Evolutionary conservation across 768 basidiomycete genomes (phyloP), one percentile per base, ranked within the genome.

Genomic region (Cyclocybe aegerita): DNA sequence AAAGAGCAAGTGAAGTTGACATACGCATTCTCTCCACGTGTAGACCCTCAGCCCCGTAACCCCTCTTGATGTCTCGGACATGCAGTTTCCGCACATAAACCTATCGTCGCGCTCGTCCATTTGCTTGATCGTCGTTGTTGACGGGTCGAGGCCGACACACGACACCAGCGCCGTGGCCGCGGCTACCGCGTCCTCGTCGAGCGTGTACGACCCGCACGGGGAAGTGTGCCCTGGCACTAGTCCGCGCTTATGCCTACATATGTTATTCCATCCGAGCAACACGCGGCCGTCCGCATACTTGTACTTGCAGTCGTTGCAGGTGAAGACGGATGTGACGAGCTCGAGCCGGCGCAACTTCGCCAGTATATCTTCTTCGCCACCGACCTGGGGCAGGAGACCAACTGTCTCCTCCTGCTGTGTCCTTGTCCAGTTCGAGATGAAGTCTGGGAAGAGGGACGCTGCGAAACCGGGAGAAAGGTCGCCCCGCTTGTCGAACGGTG

Each of bases 21-120:
- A 12, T 54, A 63, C 61, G 39, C 59, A 63, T 60, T 63, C 57
- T 14, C 43, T 48, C 61, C 61, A 63, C 4, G 42, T 59, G 46
- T 60, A 63, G 4, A 50, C 61, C 31, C 53, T 58, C 37, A 55
- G 35, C 9, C 55, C 57, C 14, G 31, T 52, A n/a, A 55, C 46
- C 4, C 59, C 59, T 9, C 48, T 14, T 3, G 52, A 53, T 31
- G 53, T 46, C 15, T 48, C 46, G 16, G 55, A 43, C 47, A 52
- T 42, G 30, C 61, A 60, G 33, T 55, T 55, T 3, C 55, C 59
- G 36, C 61, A 62, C 9, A 63, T 7, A 39, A 63, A 63, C 35
- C 61, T 50, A 35, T 55, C 61, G 31, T 58, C 50, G 9, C 57
- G 50, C 15, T 33, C 9, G 45, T 57, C 43, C 57, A 60, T 55